Evolutionary conservation across 1,284 basidiomycete genomes (phyloP), one percentile per base, ranked within the genome.

Genomic region (Agroathelia rolfsii): DNA sequence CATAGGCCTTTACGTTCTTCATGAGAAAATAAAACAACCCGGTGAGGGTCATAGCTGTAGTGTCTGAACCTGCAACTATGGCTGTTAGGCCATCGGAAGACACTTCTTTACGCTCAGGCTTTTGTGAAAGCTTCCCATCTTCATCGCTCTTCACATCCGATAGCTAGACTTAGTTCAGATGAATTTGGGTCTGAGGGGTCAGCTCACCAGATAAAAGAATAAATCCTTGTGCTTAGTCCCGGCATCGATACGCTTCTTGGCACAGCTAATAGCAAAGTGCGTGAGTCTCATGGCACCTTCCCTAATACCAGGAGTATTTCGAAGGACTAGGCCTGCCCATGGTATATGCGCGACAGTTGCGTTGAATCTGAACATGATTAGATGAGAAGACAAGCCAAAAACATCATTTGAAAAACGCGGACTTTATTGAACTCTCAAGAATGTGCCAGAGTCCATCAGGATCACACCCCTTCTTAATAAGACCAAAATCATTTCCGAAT

Each of bases 61-160:
- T 76, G 43, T 76, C 74, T 5, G 74, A 68, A 10, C 70, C 71
- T 6, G 73, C 73, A 4, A 73, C 52, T 30, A 76, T 66, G 3
- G 68, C 62, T 6, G 72, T 55, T 12, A 59, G 50, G 10, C 62
- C 60, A 28, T 74, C 67, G 4, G 61, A 57, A 5, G 61, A 48
- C 9, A 71, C 53, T 23, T 59, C 51, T 4, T 49, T 46, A 15
- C 56, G 41, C 2, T 64, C 53, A 24, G 58, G 56, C 3, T 11
- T 9, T 30, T 28, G 17, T 22, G 23, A 6, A 38, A 22, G 11
- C 24, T 13, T 14, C 11, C n/a, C 22, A 15, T 18, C 24, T 21
- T 25, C 24, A 10, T 26, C 16, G 6, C 13, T 22, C 14, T n/a
- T 6, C 7, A 30, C 20, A 28, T 15, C 20, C 18, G 26, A 33